Base-by-base conservation (phyloP, 1,284 basidiomycete genomes). In the Golubevia pallescens region DNA sequence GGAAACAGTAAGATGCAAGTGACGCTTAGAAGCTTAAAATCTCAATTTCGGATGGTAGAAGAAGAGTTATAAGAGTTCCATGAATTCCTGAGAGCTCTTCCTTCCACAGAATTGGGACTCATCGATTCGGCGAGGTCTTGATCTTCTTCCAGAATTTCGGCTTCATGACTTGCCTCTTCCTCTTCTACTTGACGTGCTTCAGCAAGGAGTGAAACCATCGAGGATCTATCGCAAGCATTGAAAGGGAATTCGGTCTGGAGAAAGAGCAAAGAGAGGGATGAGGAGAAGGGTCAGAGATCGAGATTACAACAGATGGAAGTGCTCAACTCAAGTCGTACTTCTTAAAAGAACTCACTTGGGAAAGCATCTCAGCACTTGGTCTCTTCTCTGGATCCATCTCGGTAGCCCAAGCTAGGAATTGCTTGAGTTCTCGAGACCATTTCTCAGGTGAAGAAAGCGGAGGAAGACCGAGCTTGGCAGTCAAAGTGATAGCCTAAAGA, bases 401-500 rank as follows among this genome's bases (percentile, higher is more conserved):
- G 7, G 76, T 74, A 23, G 72, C 70, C 71, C 70, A 73, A n/a
- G 77, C 71, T 51, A 80, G 54, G 60, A 77, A 78, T n/a, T 75
- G 67, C 58, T 69, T 68, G 58, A 78, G 68, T 64, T 71, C 77
- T 57, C 66, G 64, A 48, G 77, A 77, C n/a, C 66, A 60, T 34
- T 53, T 57, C 2, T 52, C 56, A 0, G 74, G 61, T 32, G 68
- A 34, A 19, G 57, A 65, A 24, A 80, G 61, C 10, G 75, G 62
- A 0, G 77, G 77, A 42, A 80, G 53, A 5, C 77, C 77, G 28
- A 69, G 57, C 65, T 74, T 72, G 14, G 75, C 77, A 19, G 77
- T 78, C 58, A 77, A 58, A 57, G 70, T 80, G 58, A 80, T 78
- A 51, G 77, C 77, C 65, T 66, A 21, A 0, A 32, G 3, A 38